Base-by-base conservation (phyloP, 306 rosid genomes). In the Malus asiatica region DNA sequence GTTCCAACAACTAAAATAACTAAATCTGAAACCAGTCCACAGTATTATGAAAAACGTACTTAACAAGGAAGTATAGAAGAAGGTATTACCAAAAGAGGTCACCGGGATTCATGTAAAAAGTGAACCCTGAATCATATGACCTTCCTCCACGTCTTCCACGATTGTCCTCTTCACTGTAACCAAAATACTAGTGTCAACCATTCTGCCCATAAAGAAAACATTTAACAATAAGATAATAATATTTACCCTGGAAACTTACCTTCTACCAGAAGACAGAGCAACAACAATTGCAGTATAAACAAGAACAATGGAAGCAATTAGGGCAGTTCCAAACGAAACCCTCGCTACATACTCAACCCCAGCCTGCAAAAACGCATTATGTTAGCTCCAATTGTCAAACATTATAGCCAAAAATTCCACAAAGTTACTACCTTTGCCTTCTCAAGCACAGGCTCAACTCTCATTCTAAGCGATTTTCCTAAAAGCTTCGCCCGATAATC, bases 221-320 rank as follows among this genome's bases (percentile, higher is more conserved):
- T 76, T 67, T 40, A 66, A 53, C 57, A 70, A 60, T 27, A 76
- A 13, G 69, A 13, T 2, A 32, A 52, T 33, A 62, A 61, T 10
- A 63, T 4, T 4, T 51, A 62, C n/a, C 14, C 32, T 67, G 18
- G 60, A 23, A 25, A 33, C 25, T 74, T 75, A 95, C 98, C 97
- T 88, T 80, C 91, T 85, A 82, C 99, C 88, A 73, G 96, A 87
- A 78, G 96, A 87, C 79, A 89, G 18, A 78, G 93, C 85, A 79
- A 97, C 98, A 83, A 95, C 87, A 60, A 95, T 95, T 25, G 99
- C 87, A 51, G 99, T 92, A 79, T 90, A 95, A 85, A 95, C 99
- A 83, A 95, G 80, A 84, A 95, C 91, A 73, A 95, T 90, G 20
- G 99, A 95, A 29, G 93, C 99, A 77, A 92, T 90, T 19, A 95